A percentile compares a stretch with the other conserved stretches of the same genome.
These are phyloP conservation scores for Scleromitrula shiraiana DNA, from an alignment of 2,329 filamentous ascomycete genomes.

Conservation along the genomic window DNA sequence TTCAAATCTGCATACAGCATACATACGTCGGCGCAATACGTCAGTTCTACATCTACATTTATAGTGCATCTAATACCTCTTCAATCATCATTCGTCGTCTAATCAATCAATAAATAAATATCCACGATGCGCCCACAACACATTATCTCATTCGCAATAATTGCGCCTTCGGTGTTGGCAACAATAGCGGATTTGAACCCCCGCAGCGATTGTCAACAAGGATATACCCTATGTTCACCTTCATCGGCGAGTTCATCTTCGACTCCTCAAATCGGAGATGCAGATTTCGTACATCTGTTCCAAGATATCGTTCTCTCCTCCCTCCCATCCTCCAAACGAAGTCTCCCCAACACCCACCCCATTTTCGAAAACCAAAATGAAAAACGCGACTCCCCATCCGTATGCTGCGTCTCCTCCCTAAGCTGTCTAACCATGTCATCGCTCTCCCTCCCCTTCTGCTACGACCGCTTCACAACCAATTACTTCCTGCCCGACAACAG, in stretches of 20 bases:
- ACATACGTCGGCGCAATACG: too few relatives aligned
- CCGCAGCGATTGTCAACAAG: conserved; percentile 16
- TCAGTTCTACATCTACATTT: too few relatives aligned
- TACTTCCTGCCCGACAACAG: conserved; percentile 39
- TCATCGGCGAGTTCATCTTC: conserved; percentile 21
- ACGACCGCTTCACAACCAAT: conserved; percentile 45
- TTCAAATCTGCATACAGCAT: too few relatives aligned
- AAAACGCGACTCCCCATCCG: conserved; percentile 12
- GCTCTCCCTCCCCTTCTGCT: conserved; percentile 40
- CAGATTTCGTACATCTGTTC: conserved; percentile 28
- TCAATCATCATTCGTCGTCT: too few relatives aligned
- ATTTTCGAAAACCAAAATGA: neutral
- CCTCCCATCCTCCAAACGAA: conserved; percentile 21
- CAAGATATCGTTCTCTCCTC: conserved; percentile 27
- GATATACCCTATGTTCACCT: conserved; percentile 30
- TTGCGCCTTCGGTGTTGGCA: too few relatives aligned
- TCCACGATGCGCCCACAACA: too few relatives aligned
- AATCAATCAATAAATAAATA: too few relatives aligned
- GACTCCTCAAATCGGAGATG: conserved; percentile 24
- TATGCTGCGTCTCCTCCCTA: conserved; percentile 22
- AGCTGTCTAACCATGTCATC: conserved; percentile 22
- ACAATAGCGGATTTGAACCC: too few relatives aligned
- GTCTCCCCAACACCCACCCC: neutral
- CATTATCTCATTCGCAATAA: too few relatives aligned
- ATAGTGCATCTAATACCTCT: too few relatives aligned